Base-by-base conservation (phyloP, 352 stramenopile genomes). In the Phytophthora lateralis region DNA sequence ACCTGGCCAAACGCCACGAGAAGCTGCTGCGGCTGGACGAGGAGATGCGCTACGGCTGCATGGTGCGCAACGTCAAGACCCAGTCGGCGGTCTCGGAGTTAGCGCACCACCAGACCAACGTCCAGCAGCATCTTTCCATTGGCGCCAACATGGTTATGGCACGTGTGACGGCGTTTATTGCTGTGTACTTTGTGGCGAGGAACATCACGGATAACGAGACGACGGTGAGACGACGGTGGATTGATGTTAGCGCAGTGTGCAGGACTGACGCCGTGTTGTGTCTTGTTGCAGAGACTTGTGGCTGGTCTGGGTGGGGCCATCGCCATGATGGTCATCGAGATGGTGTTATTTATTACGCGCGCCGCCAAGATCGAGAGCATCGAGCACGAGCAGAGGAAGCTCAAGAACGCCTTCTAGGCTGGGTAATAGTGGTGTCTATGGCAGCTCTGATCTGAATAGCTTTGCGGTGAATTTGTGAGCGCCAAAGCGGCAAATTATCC, bases 311-410 rank as follows among this genome's bases (percentile, higher is more conserved):
- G 66, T 34, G 85, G 79, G 21, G 83, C 87, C 10, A 89, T 96
- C 64, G 75, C 52, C 48, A 96, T 96, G 87, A 94, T 93, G 85
- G 61, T 96, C 29, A 78, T 96, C 42, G 87, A 96, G 61, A 96
- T 96, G 87, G 70, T 93, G 38, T 69, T 96, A 41, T 96, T 88
- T 65, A 96, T 96, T 65, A 53, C 85, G 14, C 78, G 87, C 6
- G 78, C 83, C 1, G 68, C 82, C 46, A 92, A 92, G 66, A 76
- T 82, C 24, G 81, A 93, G 34, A 69, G 55, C 17, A 69, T 93
- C 26, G 80, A 91, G 60, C 57, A 70, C 6, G 37, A 82, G 27
- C 71, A 80, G 44, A 69, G 54, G 60, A 80, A 78, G 32, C 66
- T 63, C 14, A 65, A 69, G 14, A 61, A 55, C 35, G 63, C 73